Evolutionary conservation across 495 filamentous ascomycete genomes (phyloP).

Genomic region (Alectoria sarmentosa): DNA sequence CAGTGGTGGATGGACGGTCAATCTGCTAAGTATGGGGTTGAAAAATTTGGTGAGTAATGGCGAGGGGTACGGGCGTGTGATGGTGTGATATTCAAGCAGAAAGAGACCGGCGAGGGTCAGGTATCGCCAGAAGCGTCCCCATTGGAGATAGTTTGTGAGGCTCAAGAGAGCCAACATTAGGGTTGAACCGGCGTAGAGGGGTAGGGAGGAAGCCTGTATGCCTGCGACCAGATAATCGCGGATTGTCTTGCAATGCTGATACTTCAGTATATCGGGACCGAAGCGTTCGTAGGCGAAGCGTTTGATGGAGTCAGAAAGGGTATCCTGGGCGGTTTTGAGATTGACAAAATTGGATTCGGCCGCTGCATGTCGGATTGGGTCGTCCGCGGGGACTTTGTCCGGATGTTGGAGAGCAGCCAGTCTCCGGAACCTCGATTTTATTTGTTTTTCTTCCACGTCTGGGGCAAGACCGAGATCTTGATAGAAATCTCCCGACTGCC

Average conservation of each 20-base stretch:
- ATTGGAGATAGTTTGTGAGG: slow-evolving; percentile 72
- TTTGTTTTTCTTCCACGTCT: slow-evolving; percentile 59
- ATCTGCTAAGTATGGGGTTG: too few species aligned
- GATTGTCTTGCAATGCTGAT: slow-evolving; percentile 62
- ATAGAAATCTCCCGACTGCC: slow-evolving; percentile 67
- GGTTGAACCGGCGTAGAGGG: slow-evolving; percentile 60
- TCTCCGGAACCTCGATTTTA: slow-evolving; percentile 80
- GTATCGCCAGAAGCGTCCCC: slow-evolving; percentile 88
- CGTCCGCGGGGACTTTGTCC: slow-evolving; percentile 61
- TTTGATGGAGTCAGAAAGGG: slow-evolving; percentile 66
- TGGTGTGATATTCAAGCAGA: slow-evolving; percentile 63
- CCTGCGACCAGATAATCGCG: slow-evolving; percentile 68
- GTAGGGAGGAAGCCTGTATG: slow-evolving; percentile 42
- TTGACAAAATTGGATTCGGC: slow-evolving; percentile 67
- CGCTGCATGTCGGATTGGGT: slow-evolving; percentile 24
- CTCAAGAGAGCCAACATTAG: slow-evolving; percentile 59
- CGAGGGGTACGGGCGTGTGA: slow-evolving; percentile 59
- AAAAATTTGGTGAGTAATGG: slow-evolving; percentile 43
- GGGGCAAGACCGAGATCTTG: slow-evolving; percentile 59
- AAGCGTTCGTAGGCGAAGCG: slow-evolving; percentile 93
- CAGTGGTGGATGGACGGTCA: slow-evolving; percentile 52
- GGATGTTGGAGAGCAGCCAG: slow-evolving; percentile 83
- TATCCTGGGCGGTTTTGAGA: slow-evolving; percentile 77
- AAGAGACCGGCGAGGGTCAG: slow-evolving; percentile 60
- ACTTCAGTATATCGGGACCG: slow-evolving; percentile 64